Percentiles rank a stretch among this genome's conserved stretches.
Evolutionary conservation across 305 asterid species (phyloP).

Genomic region (Solanum hybrid): DNA sequence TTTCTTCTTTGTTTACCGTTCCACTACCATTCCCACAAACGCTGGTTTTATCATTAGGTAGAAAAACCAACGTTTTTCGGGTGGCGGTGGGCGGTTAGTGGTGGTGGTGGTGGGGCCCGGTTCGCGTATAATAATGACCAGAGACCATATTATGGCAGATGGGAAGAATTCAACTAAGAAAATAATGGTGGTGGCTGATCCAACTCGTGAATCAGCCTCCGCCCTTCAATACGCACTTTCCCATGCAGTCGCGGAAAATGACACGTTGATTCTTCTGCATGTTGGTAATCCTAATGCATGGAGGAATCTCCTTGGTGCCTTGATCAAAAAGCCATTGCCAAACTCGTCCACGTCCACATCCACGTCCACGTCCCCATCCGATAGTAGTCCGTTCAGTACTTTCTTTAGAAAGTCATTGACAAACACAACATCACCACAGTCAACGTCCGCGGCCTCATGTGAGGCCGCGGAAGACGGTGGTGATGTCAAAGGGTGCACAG

Average conservation of each 20-base stretch:
- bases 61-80: slow-evolving; percentile 6
- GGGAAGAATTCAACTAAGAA: slow-evolving; percentile 15
- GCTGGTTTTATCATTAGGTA: not conserved
- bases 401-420: slow-evolving; percentile 1
- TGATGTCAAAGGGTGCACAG: not conserved
- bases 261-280: slow-evolving; percentile 40
- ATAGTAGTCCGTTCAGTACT: not conserved
- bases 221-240: slow-evolving; percentile 61
- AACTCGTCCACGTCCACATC: slow-evolving; percentile 3
- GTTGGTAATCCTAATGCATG: slow-evolving; percentile 42
- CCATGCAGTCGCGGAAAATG: slow-evolving; percentile 49
- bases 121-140: not conserved
- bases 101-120: slow-evolving; percentile 13
- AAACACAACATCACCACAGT: not conserved
- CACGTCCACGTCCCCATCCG: not conserved
- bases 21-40: not conserved
- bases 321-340: slow-evolving; percentile 27
- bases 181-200: slow-evolving; percentile 71
- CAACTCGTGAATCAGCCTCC: slow-evolving; percentile 56
- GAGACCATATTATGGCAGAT: slow-evolving; percentile 1
- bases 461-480: not conserved
- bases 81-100: slow-evolving; percentile 5
- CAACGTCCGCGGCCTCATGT: not conserved
- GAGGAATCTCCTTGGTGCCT: slow-evolving; percentile 41
- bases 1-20: slow-evolving; percentile 7